Base-by-base conservation (phyloP, 768 basidiomycete species). In the Harrya chromipes region DNA sequence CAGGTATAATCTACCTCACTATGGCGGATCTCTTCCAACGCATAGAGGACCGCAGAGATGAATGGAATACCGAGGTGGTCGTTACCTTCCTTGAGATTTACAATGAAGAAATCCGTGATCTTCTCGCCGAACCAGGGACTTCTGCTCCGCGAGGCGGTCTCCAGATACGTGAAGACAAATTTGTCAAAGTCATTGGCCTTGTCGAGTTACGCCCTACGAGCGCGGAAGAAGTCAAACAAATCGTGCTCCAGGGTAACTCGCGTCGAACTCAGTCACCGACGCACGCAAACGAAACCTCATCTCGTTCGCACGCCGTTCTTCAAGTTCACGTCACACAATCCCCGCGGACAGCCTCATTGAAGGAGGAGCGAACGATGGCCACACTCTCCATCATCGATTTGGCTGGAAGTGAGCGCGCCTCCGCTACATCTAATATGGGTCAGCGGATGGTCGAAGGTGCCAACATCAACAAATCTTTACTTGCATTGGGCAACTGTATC, bases 61-160 rank as follows among this genome's bases (percentile, higher is more conserved):
- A 97, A 31, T 84, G 84, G 80, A 86, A 84, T 48, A 83, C 86
- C 39, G 88, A 93, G 59, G 88, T 98, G 45, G 79, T 85, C 59
- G 90, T 98, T 46, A 95, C 94, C 4, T 97, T 97, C 72, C 82
- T 99, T 50, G 97, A 99, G 69, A 97, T 99, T 47, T 99, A 99
- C 75, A 98, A 98, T 67, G 97, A 99, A 70, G 92, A 92, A 66
- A 99, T 99, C 57, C 87, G 93, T 11, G 97, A 99, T 69, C 84
- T 99, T 31, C 84, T 99, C 40, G 72, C 85, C 1, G 93, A 95
- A 53, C 72, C 83, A 13, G 80, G 81, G n/a, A 67, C 76, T 3
- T 64, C 67, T 19, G 50, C 61, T n/a, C 83, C 86, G 34, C 82
- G 88, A 42, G 94, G 94, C 9, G 93, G 93, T 33, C 81, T 98